These are phyloP conservation scores for Eremothecium coryli DNA, from an alignment of 1,139 yeast genomes.

Conservation along the genomic window DNA sequence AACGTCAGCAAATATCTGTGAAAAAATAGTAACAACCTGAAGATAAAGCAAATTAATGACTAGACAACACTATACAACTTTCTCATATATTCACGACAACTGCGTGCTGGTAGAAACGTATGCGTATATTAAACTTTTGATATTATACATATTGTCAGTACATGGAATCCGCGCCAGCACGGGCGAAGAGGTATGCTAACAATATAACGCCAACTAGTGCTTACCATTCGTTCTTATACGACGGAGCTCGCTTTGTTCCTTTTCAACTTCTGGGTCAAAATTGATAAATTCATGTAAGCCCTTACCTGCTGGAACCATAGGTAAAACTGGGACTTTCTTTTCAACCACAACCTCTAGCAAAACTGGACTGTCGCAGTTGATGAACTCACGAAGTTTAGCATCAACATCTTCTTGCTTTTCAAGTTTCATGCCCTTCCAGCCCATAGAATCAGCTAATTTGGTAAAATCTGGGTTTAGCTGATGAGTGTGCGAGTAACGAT, in stretches of 20 bases:
- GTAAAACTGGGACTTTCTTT: constrained; percentile 94
- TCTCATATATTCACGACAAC: no score
- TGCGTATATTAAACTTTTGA: no score
- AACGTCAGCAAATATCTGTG: no score
- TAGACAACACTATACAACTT: no score
- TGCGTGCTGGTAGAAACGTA: no score
- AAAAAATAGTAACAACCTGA: no score
- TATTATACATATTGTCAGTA: no score
- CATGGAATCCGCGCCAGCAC: no score
- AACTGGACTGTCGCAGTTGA: constrained; percentile 75
- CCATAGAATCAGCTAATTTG: constrained; percentile 92
- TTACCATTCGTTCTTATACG: constrained; percentile 33
- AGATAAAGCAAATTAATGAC: no score
- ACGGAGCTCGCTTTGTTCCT: constrained; percentile 51
- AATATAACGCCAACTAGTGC: constrained; percentile 29
- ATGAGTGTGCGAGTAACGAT: constrained; percentile 94
- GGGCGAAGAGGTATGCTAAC: no score
- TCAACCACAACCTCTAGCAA: constrained; percentile 85
- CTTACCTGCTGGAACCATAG: constrained; percentile 97
- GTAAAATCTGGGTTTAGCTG: constrained; percentile 89
- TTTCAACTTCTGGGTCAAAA: constrained; percentile 74
- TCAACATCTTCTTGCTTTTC: constrained; percentile 56
- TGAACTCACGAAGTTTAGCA: constrained; percentile 58
- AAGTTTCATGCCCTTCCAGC: constrained; percentile 72
- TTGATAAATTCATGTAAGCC: constrained; percentile 86